Base-by-base conservation (phyloP, 1,284 basidiomycete genomes). In the Ustilago sp. region DNA sequence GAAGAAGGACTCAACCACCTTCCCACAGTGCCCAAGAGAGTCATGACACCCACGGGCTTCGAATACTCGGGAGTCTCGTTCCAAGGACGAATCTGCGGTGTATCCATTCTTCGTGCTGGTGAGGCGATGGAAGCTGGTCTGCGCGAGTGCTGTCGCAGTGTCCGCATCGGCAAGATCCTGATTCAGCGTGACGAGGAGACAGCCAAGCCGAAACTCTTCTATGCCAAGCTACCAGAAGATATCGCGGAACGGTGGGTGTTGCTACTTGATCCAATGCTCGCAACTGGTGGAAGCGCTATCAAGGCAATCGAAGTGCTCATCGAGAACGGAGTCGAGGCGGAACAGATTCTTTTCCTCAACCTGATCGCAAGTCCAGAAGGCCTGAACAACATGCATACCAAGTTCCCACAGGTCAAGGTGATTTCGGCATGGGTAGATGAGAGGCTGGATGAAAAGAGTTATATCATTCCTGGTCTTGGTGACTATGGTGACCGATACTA, bases 361-460 rank as follows among this genome's bases (percentile, higher is more conserved):
- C 88, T 99, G 85, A 94, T 96, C 77, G 91, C 96, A 17, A 91
- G 93, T 4, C 96, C 96, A 1, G 94, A 98, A 87, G 96, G 96
- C 6, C 88, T 99, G 74, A 89, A 90, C 69, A 92, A 90, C 38
- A 95, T 98, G 86, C 93, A 92, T 85, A 87, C 88, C 23, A 91
- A 89, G 80, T 98, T 92, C 87, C 95, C 95, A 3, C 88, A 90
- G 57, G 88, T 95, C 51, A 92, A 92, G 83, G 91, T 98, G 80
- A 93, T 94, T 85, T 87, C 92, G 88, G 96, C 94, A 0, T 99
- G 96, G 95, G 95, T 99, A 66, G 96, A 99, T 87, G 89, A 95
- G 80, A 93, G 93, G 7, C 89, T 99, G 68, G 96, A 98, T 82
- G 93, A 94, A n/a, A 84, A 85, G 76, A 86, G 85, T 72, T 88